Evolutionary conservation across 257 asterid genomes (phyloP).

Genomic region (Craterostigma plantagineum): DNA sequence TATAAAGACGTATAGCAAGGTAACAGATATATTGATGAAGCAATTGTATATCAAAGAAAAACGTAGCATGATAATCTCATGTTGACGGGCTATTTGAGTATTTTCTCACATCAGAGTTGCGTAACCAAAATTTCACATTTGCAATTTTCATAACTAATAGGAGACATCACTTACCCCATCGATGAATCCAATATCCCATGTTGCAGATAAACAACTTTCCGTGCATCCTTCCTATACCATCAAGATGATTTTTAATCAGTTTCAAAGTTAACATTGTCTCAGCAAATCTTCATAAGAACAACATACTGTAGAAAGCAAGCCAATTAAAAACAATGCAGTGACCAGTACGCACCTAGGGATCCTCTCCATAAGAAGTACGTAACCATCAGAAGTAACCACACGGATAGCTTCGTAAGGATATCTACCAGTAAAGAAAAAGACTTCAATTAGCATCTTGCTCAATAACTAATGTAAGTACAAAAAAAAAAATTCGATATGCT

Average conservation of each 20-base stretch:
- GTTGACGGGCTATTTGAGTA: too few species aligned
- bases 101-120: background rate
- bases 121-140: background rate
- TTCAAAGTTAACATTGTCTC: background rate
- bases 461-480: too few species aligned
- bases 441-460: background rate
- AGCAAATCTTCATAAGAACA: background rate
- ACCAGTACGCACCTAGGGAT: conserved; percentile 63
- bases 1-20: conserved; percentile 17
- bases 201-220: conserved; percentile 83
- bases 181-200: conserved; percentile 97
- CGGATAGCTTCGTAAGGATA: conserved; percentile 91
- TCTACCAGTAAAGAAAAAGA: conserved; percentile 17
- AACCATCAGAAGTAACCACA: conserved; percentile 91
- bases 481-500: background rate
- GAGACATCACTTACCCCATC: conserved; percentile 66
- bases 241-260: background rate
- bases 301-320: background rate
- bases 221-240: conserved; percentile 62
- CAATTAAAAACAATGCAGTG: background rate
- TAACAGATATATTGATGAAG: conserved; percentile 1
- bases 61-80: too few species aligned
- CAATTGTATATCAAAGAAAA: too few species aligned
- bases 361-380: conserved; percentile 82
- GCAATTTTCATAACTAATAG: conserved; percentile 5